A percentile compares a stretch with the other conserved stretches of the same genome.
Evolutionary conservation across 2,329 filamentous ascomycete genomes (phyloP).

Genomic region (Pseudocercospora fijiensis): DNA sequence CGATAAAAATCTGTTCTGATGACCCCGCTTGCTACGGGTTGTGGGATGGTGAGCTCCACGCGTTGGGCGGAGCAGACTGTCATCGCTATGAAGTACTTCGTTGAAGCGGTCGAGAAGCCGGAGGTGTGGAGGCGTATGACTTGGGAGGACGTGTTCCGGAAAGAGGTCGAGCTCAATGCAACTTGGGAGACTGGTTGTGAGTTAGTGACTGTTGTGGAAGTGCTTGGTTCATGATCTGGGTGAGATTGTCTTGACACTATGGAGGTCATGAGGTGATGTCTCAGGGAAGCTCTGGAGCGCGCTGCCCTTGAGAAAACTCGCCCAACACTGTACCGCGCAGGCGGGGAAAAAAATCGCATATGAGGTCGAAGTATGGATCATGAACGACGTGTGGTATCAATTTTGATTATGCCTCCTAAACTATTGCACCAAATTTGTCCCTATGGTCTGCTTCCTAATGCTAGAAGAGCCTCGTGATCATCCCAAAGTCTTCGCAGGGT

Average conservation of each 20-base stretch:
- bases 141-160: constrained; percentile 38
- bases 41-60: constrained; percentile 47
- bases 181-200: neutral
- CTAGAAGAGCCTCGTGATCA: neutral
- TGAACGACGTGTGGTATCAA: too few relatives aligned
- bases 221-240: too few relatives aligned
- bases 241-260: too few relatives aligned
- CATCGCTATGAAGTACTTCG: constrained; percentile 54
- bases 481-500: neutral
- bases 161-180: constrained; percentile 30
- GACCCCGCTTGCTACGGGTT: constrained; percentile 54
- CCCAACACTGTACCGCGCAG: too few relatives aligned
- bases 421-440: too few relatives aligned
- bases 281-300: too few relatives aligned
- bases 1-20: constrained; percentile 35
- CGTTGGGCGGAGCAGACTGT: constrained; percentile 54
- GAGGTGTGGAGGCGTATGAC: constrained; percentile 45
- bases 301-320: too few relatives aligned
- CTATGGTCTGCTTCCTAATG: too few relatives aligned
- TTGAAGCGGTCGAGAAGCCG: constrained; percentile 48
- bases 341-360: too few relatives aligned
- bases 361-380: too few relatives aligned
- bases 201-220: neutral
- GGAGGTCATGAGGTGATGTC: too few relatives aligned
- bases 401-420: too few relatives aligned